phyloP scores from a whole-genome alignment of 2,329 filamentous ascomycete genomes.

The Alternaria sp. region DNA sequence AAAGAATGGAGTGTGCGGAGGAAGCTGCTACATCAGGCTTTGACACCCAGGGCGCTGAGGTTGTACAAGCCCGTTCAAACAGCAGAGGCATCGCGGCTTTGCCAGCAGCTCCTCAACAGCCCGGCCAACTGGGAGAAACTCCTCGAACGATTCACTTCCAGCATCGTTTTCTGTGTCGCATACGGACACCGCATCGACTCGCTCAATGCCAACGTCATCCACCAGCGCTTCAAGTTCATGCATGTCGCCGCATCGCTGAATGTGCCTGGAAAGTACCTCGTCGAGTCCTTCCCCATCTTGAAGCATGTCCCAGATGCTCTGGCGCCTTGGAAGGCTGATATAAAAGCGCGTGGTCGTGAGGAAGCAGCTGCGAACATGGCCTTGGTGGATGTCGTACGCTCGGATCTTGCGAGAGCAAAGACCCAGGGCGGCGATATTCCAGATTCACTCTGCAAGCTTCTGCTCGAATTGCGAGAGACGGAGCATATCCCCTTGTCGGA shows the following conservation, averaged over 20 bases:
- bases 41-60: slow-evolving; percentile 55
- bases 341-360: slow-evolving; percentile 48
- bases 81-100: slow-evolving; percentile 58
- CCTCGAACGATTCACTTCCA: slow-evolving; percentile 59
- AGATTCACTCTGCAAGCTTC: slow-evolving; percentile 55
- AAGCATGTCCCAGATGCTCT: slow-evolving; percentile 56
- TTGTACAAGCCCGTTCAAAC: slow-evolving; percentile 60
- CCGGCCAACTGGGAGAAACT: slow-evolving; percentile 56
- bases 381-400: slow-evolving; percentile 52
- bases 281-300: slow-evolving; percentile 56
- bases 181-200: slow-evolving; percentile 62
- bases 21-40: slow-evolving; percentile 49
- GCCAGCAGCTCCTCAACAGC: slow-evolving; percentile 52
- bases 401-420: slow-evolving; percentile 50
- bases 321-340: slow-evolving; percentile 59
- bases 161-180: slow-evolving; percentile 60
- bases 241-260: slow-evolving; percentile 59
- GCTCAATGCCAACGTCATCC: slow-evolving; percentile 57
- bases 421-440: slow-evolving; percentile 46
- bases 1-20: slow-evolving; percentile 57
- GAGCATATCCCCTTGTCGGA: slow-evolving; percentile 53
- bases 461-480: slow-evolving; percentile 53
- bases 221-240: slow-evolving; percentile 59
- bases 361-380: slow-evolving; percentile 55
- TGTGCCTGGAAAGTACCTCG: slow-evolving; percentile 56